Conservation (phyloP, 257 asterid genomes). For the Solanum pinnatisectum region DNA sequence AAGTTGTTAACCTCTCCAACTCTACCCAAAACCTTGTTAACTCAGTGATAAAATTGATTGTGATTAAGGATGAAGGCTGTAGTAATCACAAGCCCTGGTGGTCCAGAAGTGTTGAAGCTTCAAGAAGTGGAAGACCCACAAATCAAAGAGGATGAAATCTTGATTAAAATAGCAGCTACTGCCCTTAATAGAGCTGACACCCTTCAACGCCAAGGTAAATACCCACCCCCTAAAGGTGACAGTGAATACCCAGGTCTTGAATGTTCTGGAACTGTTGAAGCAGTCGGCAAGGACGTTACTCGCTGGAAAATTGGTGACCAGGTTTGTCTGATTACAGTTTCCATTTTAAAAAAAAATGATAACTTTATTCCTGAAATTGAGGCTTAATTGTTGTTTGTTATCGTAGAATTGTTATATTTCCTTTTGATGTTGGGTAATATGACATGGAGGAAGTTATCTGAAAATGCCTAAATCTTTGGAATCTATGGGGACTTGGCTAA, state of each 20-base stretch:
- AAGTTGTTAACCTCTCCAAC: background rate
- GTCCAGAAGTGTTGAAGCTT: conserved; percentile 66
- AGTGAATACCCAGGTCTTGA: conserved; percentile 85
- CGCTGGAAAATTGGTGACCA: conserved; percentile 90
- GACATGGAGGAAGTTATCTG: background rate
- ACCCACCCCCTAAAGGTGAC: conserved; percentile 68
- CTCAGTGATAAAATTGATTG: background rate
- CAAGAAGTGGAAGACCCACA: conserved; percentile 66
- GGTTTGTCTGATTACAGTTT: conserved; percentile 19
- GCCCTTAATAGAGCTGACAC: conserved; percentile 85
- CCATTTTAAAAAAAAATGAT: background rate
- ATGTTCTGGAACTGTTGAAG: conserved; percentile 77
- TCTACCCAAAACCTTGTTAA: background rate
- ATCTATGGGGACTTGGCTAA: background rate
- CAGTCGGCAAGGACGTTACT: conserved; percentile 58
- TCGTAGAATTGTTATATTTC: background rate
- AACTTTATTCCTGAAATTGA: background rate
- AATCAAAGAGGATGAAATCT: conserved; percentile 55
- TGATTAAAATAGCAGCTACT: conserved; percentile 70
- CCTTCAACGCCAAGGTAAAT: conserved; percentile 64
- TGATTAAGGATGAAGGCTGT: conserved; percentile 65
- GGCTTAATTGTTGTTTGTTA: background rate
- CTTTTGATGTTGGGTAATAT: background rate
- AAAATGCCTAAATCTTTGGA: background rate
- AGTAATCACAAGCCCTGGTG: conserved; percentile 65